Conservation (phyloP, 2,329 filamentous ascomycete species). For the Hypomyces rosellus region DNA sequence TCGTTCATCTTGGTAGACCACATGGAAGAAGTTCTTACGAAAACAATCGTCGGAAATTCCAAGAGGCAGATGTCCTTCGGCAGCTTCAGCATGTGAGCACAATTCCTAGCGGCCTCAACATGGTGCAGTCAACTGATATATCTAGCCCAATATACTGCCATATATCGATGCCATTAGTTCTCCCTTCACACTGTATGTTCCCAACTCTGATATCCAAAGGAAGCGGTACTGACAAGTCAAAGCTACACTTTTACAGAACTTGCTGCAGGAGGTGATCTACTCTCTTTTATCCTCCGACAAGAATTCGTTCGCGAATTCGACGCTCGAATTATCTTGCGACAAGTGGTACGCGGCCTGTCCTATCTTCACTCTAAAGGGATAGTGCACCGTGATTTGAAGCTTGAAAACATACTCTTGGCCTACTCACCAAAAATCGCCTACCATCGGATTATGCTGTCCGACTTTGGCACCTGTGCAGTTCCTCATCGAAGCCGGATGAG, state of each 20-base stretch:
- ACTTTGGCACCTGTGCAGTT: slow-evolving; percentile 45
- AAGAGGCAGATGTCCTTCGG: slow-evolving; percentile 48
- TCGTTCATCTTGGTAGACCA: slow-evolving; percentile 44
- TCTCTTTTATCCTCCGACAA: slow-evolving; percentile 39
- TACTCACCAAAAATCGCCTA: slow-evolving; percentile 37
- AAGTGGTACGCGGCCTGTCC: slow-evolving; percentile 39
- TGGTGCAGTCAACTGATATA: slow-evolving; percentile 2
- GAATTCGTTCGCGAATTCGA: slow-evolving; percentile 34
- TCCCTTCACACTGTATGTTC: slow-evolving; percentile 38
- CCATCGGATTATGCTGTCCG: slow-evolving; percentile 43
- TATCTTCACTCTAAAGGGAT: slow-evolving; percentile 46
- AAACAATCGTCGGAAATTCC: slow-evolving; percentile 32
- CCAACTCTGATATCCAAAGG: accelerated
- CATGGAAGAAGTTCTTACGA: slow-evolving; percentile 20
- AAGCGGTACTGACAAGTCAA: neutral
- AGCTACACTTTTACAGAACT: slow-evolving; percentile 54
- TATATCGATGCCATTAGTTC: slow-evolving; percentile 47
- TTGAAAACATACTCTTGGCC: slow-evolving; percentile 46
- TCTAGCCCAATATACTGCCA: slow-evolving; percentile 48
- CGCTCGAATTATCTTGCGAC: slow-evolving; percentile 39
- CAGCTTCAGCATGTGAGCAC: slow-evolving; percentile 47
- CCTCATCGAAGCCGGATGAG: slow-evolving; percentile 36
- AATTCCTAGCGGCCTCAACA: neutral
- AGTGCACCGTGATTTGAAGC: slow-evolving; percentile 49
- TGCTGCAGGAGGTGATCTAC: slow-evolving; percentile 48